A percentile compares a stretch with the other conserved stretches of the same genome.
Evolutionary conservation across 108 stramenopile species (phyloP).

Genomic region (Chaetoceros tenuissimus): DNA sequence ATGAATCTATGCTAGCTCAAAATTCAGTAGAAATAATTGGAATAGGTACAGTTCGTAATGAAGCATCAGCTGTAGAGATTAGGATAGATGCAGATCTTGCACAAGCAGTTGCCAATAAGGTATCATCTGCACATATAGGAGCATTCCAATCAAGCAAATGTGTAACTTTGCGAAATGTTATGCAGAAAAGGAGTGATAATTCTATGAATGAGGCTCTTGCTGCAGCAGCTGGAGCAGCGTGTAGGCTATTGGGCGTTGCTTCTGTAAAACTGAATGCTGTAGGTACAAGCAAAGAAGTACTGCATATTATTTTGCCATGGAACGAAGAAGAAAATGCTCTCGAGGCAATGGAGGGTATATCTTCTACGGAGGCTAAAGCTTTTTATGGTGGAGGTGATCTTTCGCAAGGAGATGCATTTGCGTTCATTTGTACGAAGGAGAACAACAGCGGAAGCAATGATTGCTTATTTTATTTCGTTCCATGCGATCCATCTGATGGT

Average conservation of each 20-base stretch:
- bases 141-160: slow-evolving; percentile 7
- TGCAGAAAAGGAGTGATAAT: background rate
- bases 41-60: background rate
- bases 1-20: background rate
- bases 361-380: too few relatives aligned
- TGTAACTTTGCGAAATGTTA: slow-evolving; percentile 8
- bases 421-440: background rate
- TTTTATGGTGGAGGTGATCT: slow-evolving; percentile 4
- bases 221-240: slow-evolving; percentile 9
- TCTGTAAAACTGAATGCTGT: background rate
- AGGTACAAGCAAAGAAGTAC: background rate
- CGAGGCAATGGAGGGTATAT: background rate
- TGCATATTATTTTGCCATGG: background rate
- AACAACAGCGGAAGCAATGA: too few relatives aligned
- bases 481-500: slow-evolving; percentile 6
- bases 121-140: slow-evolving; percentile 25
- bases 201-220: background rate
- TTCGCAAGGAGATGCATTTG: background rate
- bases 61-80: background rate
- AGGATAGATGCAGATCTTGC: slow-evolving; percentile 11
- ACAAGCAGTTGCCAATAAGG: slow-evolving; percentile 11
- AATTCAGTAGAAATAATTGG: background rate
- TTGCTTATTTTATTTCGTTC: background rate
- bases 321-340: background rate
- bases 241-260: slow-evolving; percentile 2